Percentiles rank a stretch among this genome's conserved stretches.
Conservation (phyloP, 257 asterid genomes). For the Petrea volubilis region DNA sequence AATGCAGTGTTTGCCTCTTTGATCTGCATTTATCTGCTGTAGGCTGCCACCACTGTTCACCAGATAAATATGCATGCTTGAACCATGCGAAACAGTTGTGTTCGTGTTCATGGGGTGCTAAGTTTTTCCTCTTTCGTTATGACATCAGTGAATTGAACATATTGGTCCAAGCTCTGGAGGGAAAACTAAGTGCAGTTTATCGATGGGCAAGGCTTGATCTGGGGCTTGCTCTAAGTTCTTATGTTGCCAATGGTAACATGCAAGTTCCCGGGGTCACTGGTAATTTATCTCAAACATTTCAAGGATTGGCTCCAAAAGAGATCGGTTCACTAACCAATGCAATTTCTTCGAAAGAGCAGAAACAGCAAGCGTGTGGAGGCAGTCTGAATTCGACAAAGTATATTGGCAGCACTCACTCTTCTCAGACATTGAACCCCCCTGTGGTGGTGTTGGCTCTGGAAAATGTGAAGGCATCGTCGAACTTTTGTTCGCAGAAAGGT, state of each 20-base stretch:
- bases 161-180: constrained; percentile 81
- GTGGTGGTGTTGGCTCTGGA: constrained; percentile 43
- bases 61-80: constrained; percentile 76
- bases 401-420: constrained; percentile 22
- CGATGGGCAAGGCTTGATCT: constrained; percentile 82
- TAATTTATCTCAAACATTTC: constrained; percentile 37
- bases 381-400: constrained; percentile 23
- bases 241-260: constrained; percentile 51
- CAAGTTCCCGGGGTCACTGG: constrained; percentile 36
- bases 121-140: constrained; percentile 71
- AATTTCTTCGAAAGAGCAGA: constrained; percentile 32
- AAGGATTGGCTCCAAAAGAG: constrained; percentile 38
- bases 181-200: constrained; percentile 75
- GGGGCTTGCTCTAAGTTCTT: constrained; percentile 72
- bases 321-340: constrained; percentile 19
- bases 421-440: constrained; percentile 36
- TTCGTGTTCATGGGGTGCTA: constrained; percentile 75
- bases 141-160: constrained; percentile 61
- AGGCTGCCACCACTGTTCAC: constrained; percentile 79
- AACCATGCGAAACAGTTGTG: constrained; percentile 79
- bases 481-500: constrained; percentile 25
- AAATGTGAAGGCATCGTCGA: constrained; percentile 33
- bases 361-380: constrained; percentile 30
- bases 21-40: constrained; percentile 82
- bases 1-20: constrained; percentile 73